Percentiles rank a stretch among this genome's conserved stretches.
These are phyloP conservation scores for Sphagnum magellanicum DNA, from an alignment of 228 moss, liverwort and hornwort species.

Conservation along the genomic window DNA sequence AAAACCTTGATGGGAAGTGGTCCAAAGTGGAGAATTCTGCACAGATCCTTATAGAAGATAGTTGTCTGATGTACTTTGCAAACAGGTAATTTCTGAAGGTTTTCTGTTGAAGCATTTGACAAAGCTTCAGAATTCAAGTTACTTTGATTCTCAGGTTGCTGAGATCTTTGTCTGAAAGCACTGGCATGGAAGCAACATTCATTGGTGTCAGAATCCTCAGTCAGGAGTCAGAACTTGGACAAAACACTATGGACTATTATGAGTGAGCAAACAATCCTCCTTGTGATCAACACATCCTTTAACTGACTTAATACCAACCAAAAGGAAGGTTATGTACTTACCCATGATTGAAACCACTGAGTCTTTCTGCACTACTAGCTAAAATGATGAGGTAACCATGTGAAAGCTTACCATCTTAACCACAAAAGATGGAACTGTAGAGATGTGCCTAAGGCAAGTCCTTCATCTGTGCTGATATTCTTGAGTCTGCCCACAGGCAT, in stretches of 20 bases:
- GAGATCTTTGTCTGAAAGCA: constrained; percentile 2
- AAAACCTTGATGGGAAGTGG: constrained; percentile 35
- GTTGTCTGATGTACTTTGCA: constrained; percentile 12
- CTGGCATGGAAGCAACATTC: constrained; percentile 9
- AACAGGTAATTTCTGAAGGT: neutral
- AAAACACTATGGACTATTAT: neutral
- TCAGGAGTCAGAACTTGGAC: constrained; percentile 3
- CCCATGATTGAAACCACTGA: neutral
- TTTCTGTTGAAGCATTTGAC: constrained; percentile 1
- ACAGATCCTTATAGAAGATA: constrained; percentile 53
- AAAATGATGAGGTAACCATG: neutral
- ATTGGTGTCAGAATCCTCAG: constrained; percentile 5
- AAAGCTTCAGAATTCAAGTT: constrained; percentile 14
- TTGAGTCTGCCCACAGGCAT: constrained; percentile 23
- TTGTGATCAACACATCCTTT: no score
- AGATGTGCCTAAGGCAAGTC: constrained; percentile 34
- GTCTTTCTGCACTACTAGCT: neutral
- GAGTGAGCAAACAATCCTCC: neutral
- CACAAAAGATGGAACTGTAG: constrained; percentile 53
- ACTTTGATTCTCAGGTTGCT: neutral
- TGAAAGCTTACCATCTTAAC: constrained; percentile 62
- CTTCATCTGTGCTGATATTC: constrained; percentile 32
- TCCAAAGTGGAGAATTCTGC: constrained; percentile 59
- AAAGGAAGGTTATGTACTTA: neutral
- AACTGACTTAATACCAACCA: neutral